Conservation (phyloP, 2,329 filamentous ascomycete genomes). For the Colletotrichum cuscutae region DNA sequence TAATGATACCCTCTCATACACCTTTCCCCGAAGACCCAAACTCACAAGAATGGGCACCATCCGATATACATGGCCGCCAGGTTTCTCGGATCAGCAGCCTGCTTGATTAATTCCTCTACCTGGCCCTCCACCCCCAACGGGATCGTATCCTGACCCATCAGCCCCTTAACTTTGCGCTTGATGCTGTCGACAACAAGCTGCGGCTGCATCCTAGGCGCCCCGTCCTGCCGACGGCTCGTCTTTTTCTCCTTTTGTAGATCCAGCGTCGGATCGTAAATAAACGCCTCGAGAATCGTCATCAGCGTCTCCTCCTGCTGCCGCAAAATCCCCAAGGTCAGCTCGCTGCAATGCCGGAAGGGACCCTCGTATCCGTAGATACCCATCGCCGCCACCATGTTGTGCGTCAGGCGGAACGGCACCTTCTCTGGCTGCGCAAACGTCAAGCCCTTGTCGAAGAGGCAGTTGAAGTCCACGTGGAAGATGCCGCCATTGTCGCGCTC, state of each 20-base stretch:
- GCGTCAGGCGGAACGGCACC: slow-evolving; percentile 95
- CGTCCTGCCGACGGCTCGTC: slow-evolving; percentile 52
- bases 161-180: slow-evolving; percentile 83
- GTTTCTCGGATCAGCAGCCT: slow-evolving; percentile 83
- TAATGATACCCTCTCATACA: not conserved
- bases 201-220: slow-evolving; percentile 61
- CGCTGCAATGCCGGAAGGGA: slow-evolving; percentile 89
- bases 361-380: slow-evolving; percentile 94
- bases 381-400: slow-evolving; percentile 99
- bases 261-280: slow-evolving; percentile 95
- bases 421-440: slow-evolving; percentile 95
- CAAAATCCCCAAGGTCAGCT: slow-evolving; percentile 85
- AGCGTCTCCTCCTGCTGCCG: slow-evolving; percentile 94
- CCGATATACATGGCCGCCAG: slow-evolving; percentile 97
- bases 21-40: not conserved
- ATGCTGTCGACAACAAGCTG: slow-evolving; percentile 90
- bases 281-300: slow-evolving; percentile 97
- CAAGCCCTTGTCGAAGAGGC: slow-evolving; percentile 96
- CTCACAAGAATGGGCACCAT: slow-evolving; percentile 75
- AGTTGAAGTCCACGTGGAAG: slow-evolving; percentile 99
- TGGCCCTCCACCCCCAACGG: slow-evolving; percentile 95
- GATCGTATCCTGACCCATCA: slow-evolving; percentile 88
- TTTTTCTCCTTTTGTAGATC: slow-evolving; percentile 84
- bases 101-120: slow-evolving; percentile 92
- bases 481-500: slow-evolving; percentile 94